phyloP scores from a whole-genome alignment of 140 eudicot genomes.

The Oenanthe javanica region DNA sequence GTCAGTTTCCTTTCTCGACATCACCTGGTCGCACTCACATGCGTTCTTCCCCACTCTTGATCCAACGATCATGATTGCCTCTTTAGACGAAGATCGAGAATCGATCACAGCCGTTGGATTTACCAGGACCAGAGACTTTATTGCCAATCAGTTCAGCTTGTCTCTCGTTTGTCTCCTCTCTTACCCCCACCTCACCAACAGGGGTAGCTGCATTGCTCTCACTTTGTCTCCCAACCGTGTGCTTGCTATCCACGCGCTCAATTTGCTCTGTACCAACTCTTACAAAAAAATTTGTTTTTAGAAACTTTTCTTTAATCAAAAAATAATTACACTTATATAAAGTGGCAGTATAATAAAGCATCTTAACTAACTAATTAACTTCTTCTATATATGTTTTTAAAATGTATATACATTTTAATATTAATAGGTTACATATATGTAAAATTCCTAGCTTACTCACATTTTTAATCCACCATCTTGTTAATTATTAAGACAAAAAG shows the following conservation, averaged over 20 bases:
- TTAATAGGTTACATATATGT: too few relatives aligned
- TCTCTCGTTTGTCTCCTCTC: slow-evolving; percentile 49
- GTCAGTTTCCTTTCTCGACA: slow-evolving; percentile 32
- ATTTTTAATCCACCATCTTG: too few relatives aligned
- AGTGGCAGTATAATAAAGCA: too few relatives aligned
- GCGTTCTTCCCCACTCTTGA: slow-evolving; percentile 20
- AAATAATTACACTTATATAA: too few relatives aligned
- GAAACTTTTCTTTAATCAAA: too few relatives aligned
- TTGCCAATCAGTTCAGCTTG: slow-evolving; percentile 34
- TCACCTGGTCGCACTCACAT: slow-evolving; percentile 30
- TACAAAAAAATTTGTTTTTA: too few relatives aligned
- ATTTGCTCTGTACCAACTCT: too few relatives aligned
- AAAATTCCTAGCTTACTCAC: too few relatives aligned
- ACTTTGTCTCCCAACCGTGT: slow-evolving; percentile 21
- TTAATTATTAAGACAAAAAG: too few relatives aligned
- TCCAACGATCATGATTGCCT: slow-evolving; percentile 44
- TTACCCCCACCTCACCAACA: slow-evolving; percentile 33
- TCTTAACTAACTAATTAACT: too few relatives aligned
- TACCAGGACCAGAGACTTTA: slow-evolving; percentile 38
- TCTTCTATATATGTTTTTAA: too few relatives aligned
- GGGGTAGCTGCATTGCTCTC: slow-evolving; percentile 24
- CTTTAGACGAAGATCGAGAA: not conserved
- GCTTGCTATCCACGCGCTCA: not conserved
- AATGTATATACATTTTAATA: too few relatives aligned
- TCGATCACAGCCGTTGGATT: slow-evolving; percentile 36